Evolutionary conservation across 2,329 filamentous ascomycete genomes (phyloP), one percentile per base, ranked within the genome.

Genomic region (Stromatinia cepivora): DNA sequence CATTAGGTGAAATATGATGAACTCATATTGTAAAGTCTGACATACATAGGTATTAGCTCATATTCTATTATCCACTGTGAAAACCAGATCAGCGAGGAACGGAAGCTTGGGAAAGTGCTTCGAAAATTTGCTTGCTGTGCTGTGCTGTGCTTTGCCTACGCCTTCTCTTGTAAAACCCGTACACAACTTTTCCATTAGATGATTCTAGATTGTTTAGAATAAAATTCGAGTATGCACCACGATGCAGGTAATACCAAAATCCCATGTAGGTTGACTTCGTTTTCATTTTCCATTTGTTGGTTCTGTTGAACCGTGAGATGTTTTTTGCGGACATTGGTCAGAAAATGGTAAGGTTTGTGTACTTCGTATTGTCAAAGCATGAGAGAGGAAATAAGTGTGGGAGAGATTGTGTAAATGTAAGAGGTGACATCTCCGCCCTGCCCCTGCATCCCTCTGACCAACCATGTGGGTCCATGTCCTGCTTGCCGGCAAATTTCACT

Each of bases 381-480:
- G 52, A 52, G 65, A 50, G 39, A 61, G 39, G 39, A 39, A 48
- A 66, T 46, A 20, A 42, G 20, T 36, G 45, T 62, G 45, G 59
- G 31, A 63, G 59, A 50, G 45, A 62, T 20, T 36, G 42, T 31
- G 20, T 22, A 28, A 22, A 34, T 66, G 45, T 63, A 50, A 50
- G 52, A 58, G 52, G 56, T 62, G 65, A 39, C 31, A 67, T 36
- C 56, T 59, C 54, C 52, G 63, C 63, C 56, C 28, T 67, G 45
- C 65, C 65, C 65, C 54, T 67, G 65, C 65, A 62, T 67, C 25
- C 28, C 62, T 54, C 59, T 63, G 46, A 31, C 57, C n/a, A 45
- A 59, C n/a, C 36, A 25, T 42, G 15, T 42, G 39, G 39, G 15
- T 42, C 39, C 15, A 42, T 58, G 59, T 63, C 22, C 45, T 63